phyloP scores from a whole-genome alignment of 768 basidiomycete genomes.

The Lactarius hatsudake region DNA sequence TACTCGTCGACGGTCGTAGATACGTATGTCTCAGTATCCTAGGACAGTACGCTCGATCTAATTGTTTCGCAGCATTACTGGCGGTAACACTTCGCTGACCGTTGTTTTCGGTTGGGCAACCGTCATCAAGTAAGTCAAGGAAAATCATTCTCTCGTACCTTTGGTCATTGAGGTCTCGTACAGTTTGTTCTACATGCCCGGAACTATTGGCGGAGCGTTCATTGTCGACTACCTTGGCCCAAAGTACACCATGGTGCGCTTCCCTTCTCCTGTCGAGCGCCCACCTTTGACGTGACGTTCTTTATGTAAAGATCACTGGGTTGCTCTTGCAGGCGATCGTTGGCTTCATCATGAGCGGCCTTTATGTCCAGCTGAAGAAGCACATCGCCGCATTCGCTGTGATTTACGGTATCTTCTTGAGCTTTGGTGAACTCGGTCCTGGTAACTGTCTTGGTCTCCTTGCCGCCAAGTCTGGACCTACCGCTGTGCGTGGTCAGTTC shows the following conservation, averaged over 20 bases:
- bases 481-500: constrained; percentile 80
- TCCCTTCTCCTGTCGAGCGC: constrained; percentile 4
- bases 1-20: constrained; percentile 77
- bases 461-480: constrained; percentile 82
- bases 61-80: constrained; percentile 50
- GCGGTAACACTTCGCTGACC: constrained; percentile 46
- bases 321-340: constrained; percentile 65
- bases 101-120: constrained; percentile 82
- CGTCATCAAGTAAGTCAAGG: constrained; percentile 65
- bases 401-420: constrained; percentile 88
- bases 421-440: constrained; percentile 85
- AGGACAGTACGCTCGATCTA: neutral
- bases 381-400: constrained; percentile 79
- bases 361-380: constrained; percentile 58
- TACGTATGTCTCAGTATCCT: constrained; percentile 40
- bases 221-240: constrained; percentile 73
- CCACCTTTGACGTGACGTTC: constrained; percentile 8
- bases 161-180: constrained; percentile 19
- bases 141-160: constrained; percentile 33
- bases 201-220: constrained; percentile 72
- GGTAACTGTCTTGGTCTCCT: constrained; percentile 86
- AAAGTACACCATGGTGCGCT: constrained; percentile 65
- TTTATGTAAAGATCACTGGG: constrained; percentile 58
- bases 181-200: constrained; percentile 67
- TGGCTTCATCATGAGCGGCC: constrained; percentile 89